A percentile compares a stretch with the other conserved stretches of the same genome.
Evolutionary conservation across 331 rosid genomes (phyloP).

Genomic region (Malus hybrid): DNA sequence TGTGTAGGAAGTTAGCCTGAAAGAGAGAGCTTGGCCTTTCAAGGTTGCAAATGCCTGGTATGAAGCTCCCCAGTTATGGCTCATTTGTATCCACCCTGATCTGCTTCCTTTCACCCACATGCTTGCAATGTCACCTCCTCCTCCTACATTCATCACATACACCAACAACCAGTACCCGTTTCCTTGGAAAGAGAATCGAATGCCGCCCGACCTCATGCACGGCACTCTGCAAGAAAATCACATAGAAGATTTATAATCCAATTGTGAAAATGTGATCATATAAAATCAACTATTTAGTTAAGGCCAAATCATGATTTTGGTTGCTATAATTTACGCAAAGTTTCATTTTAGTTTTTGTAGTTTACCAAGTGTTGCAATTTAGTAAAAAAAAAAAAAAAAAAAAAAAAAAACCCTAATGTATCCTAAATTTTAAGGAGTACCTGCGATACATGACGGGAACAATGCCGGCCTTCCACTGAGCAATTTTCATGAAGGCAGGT

Average conservation of each 20-base stretch:
- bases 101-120: conserved; percentile 82
- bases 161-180: conserved; percentile 90
- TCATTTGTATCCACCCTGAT: conserved; percentile 76
- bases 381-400: background rate
- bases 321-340: too few species aligned
- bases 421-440: conserved; percentile 14
- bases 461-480: conserved; percentile 68
- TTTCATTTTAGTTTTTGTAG: too few species aligned
- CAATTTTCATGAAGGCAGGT: conserved; percentile 87
- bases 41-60: conserved; percentile 84
- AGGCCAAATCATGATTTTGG: too few species aligned
- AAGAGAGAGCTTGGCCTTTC: conserved; percentile 73
- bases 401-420: background rate
- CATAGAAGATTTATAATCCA: background rate
- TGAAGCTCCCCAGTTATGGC: conserved; percentile 96
- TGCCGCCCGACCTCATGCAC: conserved; percentile 50
- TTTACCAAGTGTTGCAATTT: too few species aligned
- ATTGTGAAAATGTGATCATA: too few species aligned
- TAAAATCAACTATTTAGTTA: too few species aligned
- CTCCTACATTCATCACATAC: conserved; percentile 86
- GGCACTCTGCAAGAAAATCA: conserved; percentile 42
- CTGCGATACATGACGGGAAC: conserved; percentile 73
- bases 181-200: conserved; percentile 69
- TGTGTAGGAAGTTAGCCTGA: conserved; percentile 66
- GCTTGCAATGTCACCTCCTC: conserved; percentile 69